phyloP scores from a whole-genome alignment of 805 yeast genomes.

The Clavispora carvajalis region DNA sequence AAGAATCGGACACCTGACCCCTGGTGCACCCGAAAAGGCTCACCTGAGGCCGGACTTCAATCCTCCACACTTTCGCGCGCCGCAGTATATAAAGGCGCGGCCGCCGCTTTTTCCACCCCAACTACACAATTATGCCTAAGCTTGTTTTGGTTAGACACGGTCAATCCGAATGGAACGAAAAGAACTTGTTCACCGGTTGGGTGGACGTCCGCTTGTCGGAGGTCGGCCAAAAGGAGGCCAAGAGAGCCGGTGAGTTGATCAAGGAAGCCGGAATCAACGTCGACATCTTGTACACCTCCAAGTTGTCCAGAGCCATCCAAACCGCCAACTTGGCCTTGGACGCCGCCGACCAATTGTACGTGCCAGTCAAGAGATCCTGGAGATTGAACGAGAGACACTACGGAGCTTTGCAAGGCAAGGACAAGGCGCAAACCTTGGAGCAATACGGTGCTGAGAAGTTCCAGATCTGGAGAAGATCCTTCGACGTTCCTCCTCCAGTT shows the following conservation, averaged over 20 bases:
- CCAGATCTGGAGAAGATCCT: slow-evolving; percentile 97
- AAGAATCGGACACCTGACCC: not conserved
- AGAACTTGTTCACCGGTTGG: slow-evolving; percentile 98
- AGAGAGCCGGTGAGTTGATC: slow-evolving; percentile 86
- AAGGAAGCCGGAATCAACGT: slow-evolving; percentile 82
- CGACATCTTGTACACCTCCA: slow-evolving; percentile 86
- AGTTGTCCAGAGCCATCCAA: slow-evolving; percentile 90
- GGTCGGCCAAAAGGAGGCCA: slow-evolving; percentile 85
- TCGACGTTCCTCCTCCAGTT: slow-evolving; percentile 92
- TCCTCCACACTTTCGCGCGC: slow-evolving; percentile 13
- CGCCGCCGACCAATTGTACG: slow-evolving; percentile 80
- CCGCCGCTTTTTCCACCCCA: slow-evolving; percentile 1
- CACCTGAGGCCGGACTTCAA: slow-evolving; percentile 17
- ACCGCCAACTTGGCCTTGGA: slow-evolving; percentile 94
- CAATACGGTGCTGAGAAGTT: slow-evolving; percentile 87
- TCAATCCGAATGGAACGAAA: slow-evolving; percentile 98
- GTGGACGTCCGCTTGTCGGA: slow-evolving; percentile 86
- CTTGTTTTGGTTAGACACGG: slow-evolving; percentile 97
- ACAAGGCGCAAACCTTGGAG: slow-evolving; percentile 89
- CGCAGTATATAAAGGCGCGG: slow-evolving; percentile 6
- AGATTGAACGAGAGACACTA: slow-evolving; percentile 98
- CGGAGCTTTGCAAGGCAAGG: slow-evolving; percentile 98
- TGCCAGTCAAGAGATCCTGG: slow-evolving; percentile 94
- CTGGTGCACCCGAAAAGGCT: not conserved
- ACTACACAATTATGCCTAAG: slow-evolving; percentile 41